Evolutionary conservation across 148 eudicot genomes (phyloP), one percentile per base, ranked within the genome.

Genomic region (Cornus kousa): DNA sequence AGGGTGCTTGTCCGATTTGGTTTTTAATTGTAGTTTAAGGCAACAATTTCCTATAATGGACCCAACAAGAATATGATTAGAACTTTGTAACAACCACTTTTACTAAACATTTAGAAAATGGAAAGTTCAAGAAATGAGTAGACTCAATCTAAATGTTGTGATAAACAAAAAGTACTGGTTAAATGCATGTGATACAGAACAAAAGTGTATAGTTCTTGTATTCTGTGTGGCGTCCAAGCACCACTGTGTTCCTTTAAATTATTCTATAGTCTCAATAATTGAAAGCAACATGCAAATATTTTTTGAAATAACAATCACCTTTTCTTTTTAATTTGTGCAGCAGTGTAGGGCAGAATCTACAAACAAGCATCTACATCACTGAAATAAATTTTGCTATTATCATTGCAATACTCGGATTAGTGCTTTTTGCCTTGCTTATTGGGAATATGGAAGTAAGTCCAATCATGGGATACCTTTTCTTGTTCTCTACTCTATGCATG

Each of bases 391-490:
- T 68, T 50, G 78, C 67, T 0, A 57, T 59, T 39, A 48, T 74
- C 74, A 74, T 74, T 55, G 78, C 78, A 1, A 28, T 80, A 57
- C 39, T 80, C 0, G 82, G 82, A 23, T 64, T 74, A 10, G 69
- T 80, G 37, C 70, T 74, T 32, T 80, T 80, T 43, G 74, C 78
- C 9, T 74, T 80, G 70, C 74, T 80, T n/a, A 70, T 80, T 55
- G 78, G 82, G 43, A 80, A 80, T 80, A 80, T 80, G 82, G 74
- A 80, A 60, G 78, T 80, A 62, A 62, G 66, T 62, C 8, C 19
- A n/a, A 7, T 24, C 22, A 62, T n/a, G 2, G 64, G 20, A n/a
- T 62, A 20, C 17, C 19, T 5, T 62, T 62, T 20, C 66, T 62
- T 62, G 7, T 62, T 62, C 66, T 19, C 66, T 62, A 62, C 7